Evolutionary conservation across 176 grass and related monocot species (phyloP), one percentile per base, ranked within the genome.

Genomic region (Paspalum vaginatum): DNA sequence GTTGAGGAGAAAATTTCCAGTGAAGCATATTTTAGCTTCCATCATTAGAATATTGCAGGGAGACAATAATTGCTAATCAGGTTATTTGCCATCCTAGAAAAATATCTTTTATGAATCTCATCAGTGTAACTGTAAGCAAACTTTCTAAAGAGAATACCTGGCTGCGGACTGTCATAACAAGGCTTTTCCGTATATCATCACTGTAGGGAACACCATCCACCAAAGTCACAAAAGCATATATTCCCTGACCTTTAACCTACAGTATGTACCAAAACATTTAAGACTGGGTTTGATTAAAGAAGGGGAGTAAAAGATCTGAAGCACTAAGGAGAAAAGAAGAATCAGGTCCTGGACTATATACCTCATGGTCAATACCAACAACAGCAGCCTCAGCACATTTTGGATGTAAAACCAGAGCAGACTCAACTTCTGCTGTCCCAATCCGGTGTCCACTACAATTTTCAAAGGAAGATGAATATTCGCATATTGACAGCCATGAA

Each of bases 281-380:
- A 74, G 42, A 58, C 38, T 16, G 12, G 84, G 7, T 20, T 59
- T 75, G 53, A 76, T 18, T 55, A 59, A 93, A 82, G 8, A 63
- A 61, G 17, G 20, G 24, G 10, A 44, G 52, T 49, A 26, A 12
- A 77, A 64, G 15, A 44, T 37, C n/a, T 67, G 20, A 2, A 69
- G 47, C 17, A 21, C 14, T 11, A 39, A 57, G 8, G 18, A 77
- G 16, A 32, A 8, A 69, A 81, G 32, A 56, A 25, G 8, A 24
- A n/a, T 66, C 5, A 76, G 40, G 46, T 75, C 44, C 4, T 58
- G 61, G 40, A 43, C n/a, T 44, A 11, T 44, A 11, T 78, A 99
- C 96, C 92, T 99, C 96, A 89, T 99, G 96, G 61, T 99, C 96
- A 52, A 95, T 86, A 54, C 96, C 96, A 82, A 99, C 96, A 71